Evolutionary conservation across 306 rosid genomes (phyloP), one percentile per base, ranked within the genome.

Genomic region (Cicer judaicum): DNA sequence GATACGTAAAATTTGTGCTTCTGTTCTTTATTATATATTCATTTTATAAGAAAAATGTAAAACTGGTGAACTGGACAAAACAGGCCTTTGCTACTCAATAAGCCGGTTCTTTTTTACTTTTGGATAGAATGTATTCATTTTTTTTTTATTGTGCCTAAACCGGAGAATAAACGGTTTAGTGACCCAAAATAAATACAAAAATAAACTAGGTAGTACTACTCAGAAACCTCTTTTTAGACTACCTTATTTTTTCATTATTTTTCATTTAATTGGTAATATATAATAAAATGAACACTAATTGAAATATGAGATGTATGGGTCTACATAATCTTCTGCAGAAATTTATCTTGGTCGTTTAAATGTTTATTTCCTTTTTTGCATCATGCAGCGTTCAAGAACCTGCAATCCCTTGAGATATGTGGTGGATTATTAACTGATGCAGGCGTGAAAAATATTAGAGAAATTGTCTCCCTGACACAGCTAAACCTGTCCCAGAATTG

Each of bases 361-460:
- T 75, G 11, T 38, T 63, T 63, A 16, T 43, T 50, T 75, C 68
- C 70, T 73, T 6, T 47, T 66, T 13, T 56, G 46, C 79, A 55
- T 82, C 72, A 55, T 71, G 52, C 89, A 94, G 99, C 89, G 44
- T 90, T 94, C 59, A 94, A 90, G 88, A 88, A 86, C 82, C 86
- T 94, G 78, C 92, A 84, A 79, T 92, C 93, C 79, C 91, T 94
- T 46, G 99, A 94, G 88, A 92, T 92, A 75, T 94, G 99, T 59
- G 93, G 97, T 4, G 99, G 99, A 73, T 90, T 91, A 74, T 72
- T 94, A 86, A 94, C 96, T 14, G 99, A 94, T 87, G 92, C 88
- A 6, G 99, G 99, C 36, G 71, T 94, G 7, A 90, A 87, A 72
- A 88, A 94, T 74, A 86, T 94, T 16, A 94, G 87, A 68, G 96